Evolutionary conservation across 352 stramenopile species (phyloP), one percentile per base, ranked within the genome.

Genomic region (Phytophthora macrochlamydospora): DNA sequence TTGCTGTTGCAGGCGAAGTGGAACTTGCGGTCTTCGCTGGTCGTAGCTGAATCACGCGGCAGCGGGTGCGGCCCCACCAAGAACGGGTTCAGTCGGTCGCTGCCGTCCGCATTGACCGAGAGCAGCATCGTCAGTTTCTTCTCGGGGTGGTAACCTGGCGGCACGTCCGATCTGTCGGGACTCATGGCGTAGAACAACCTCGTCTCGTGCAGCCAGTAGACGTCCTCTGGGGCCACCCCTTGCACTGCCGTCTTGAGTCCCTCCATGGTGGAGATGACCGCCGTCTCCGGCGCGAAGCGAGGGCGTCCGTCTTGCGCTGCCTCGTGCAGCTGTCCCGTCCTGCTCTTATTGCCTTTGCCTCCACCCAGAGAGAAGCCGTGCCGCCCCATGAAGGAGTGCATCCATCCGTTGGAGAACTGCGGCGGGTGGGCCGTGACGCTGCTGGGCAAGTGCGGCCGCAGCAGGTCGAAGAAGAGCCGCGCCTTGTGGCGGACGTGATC

Each of bases 341-440:
- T 61, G 18, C 18, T 24, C 18, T 56, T 75, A 35, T n/a, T 64
- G 50, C 62, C 58, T 60, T 67, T 78, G 42, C 61, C 59, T 45
- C 63, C 63, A 42, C 58, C 67, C 1, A 75, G 52, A 32, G 81
- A 83, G 55, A 93, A 93, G 1, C 85, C 83, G 51, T 94, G 83
- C 44, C 86, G 74, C 3, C 75, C 79, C 72, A 93, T 87, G 56
- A 93, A 95, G 32, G 84, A 93, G 57, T 92, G 85, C 74, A 95
- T 79, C 87, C 87, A 95, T 1, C 87, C 87, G 62, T 95, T 95
- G n/a, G 85, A 95, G 59, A 95, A 95, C 66, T 91, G 82, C 37
- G 85, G 86, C 45, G 79, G 75, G 8, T 81, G 63, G 42, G 67
- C 62, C 13, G 70, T 67, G 44, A 72, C 56, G 46, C 59, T 71